Percentiles rank a stretch among this genome's conserved stretches.
phyloP scores from a whole-genome alignment of 148 eudicot genomes.

The Euryodendron excelsum region DNA sequence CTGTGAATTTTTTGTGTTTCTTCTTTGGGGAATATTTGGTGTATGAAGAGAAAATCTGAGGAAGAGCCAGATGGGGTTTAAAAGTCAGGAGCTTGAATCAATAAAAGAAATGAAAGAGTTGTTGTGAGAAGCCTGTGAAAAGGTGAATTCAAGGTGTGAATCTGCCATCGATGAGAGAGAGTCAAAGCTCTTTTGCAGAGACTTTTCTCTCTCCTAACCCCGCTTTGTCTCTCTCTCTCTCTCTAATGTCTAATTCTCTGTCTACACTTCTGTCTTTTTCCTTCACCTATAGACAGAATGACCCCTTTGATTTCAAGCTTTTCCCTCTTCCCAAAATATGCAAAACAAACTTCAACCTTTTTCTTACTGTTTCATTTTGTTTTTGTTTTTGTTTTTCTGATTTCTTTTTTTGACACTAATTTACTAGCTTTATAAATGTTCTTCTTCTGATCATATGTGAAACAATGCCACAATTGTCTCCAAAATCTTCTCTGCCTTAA shows the following conservation, averaged over 20 bases:
- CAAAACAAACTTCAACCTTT: neutral
- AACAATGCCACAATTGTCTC: neutral
- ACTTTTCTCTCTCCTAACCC: conserved; percentile 8
- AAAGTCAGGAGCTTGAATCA: conserved; percentile 1
- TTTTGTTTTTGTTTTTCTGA: neutral
- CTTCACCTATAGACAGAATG: neutral
- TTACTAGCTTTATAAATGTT: neutral
- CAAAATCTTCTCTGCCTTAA: too few relatives aligned
- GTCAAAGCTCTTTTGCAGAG: conserved; percentile 17
- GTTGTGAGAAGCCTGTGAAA: neutral
- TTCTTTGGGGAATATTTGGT: neutral
- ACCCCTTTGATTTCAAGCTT: neutral
- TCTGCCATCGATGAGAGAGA: conserved; percentile 16
- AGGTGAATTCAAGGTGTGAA: conserved; percentile 16
- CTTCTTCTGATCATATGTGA: neutral
- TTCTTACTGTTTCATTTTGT: neutral
- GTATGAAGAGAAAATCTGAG: conserved; percentile 3
- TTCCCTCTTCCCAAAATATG: conserved; percentile 3
- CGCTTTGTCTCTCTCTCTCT: neutral
- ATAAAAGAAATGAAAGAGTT: neutral
- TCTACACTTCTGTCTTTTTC: neutral
- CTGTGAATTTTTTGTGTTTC: neutral
- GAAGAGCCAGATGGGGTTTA: conserved; percentile 1
- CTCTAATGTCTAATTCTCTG: neutral
- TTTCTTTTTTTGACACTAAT: neutral